phyloP scores from a whole-genome alignment of 2,329 filamentous ascomycete genomes.

The Tolypocladium tropicale region DNA sequence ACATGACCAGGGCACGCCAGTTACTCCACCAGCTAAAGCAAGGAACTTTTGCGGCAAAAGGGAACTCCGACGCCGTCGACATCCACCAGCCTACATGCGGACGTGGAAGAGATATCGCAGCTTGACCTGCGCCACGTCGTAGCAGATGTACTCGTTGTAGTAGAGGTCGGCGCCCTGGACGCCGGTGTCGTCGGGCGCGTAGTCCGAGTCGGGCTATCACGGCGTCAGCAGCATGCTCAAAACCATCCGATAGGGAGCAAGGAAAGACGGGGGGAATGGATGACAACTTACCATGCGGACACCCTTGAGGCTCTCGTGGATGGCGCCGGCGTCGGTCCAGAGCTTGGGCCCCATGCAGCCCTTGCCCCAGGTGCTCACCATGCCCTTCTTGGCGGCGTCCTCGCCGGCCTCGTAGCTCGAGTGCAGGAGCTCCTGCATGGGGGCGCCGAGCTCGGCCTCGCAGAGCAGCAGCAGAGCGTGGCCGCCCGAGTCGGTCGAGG shows the following conservation, averaged over 20 bases:
- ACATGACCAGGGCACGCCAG: neutral
- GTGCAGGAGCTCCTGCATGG: slow-evolving; percentile 53
- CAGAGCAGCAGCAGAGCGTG: slow-evolving; percentile 71
- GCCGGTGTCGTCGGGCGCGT: slow-evolving; percentile 36
- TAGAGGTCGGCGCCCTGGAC: slow-evolving; percentile 35
- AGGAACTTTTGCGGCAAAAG: neutral
- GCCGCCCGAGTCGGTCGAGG: slow-evolving; percentile 47
- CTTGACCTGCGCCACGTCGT: slow-evolving; percentile 59
- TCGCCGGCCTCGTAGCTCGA: slow-evolving; percentile 54
- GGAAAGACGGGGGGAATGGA: neutral
- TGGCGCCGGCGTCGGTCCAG: slow-evolving; percentile 67
- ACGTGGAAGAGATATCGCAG: slow-evolving; percentile 61
- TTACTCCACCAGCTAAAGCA: neutral
- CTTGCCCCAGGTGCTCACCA: slow-evolving; percentile 60
- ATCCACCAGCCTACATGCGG: neutral
- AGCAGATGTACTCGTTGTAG: slow-evolving; percentile 69
- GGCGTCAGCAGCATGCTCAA: slow-evolving; percentile 4
- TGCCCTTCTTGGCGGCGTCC: slow-evolving; percentile 47
- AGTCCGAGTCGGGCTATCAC: slow-evolving; percentile 37
- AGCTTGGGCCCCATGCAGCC: slow-evolving; percentile 51
- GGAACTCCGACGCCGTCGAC: neutral
- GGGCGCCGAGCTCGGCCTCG: slow-evolving; percentile 65
- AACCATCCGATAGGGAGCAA: too few relatives aligned
- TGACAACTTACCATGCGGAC: slow-evolving; percentile 59
- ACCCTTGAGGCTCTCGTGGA: slow-evolving; percentile 56